These are phyloP conservation scores for Bidens hawaiensis DNA, from an alignment of 140 eudicot genomes.

Conservation along the genomic window DNA sequence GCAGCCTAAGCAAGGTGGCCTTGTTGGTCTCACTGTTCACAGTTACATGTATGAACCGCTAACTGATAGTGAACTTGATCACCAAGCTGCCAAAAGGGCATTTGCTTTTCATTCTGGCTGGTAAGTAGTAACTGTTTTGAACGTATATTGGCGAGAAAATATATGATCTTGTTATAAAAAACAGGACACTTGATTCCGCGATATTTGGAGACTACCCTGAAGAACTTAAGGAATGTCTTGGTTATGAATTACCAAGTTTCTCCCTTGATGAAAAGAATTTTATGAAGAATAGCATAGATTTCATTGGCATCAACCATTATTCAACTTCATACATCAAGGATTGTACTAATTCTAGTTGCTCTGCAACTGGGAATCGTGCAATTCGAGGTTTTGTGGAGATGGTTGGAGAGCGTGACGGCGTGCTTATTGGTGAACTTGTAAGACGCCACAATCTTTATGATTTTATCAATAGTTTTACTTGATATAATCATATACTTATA, in stretches of 20 bases:
- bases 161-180: neutral
- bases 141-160: neutral
- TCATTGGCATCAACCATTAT: conserved; percentile 70
- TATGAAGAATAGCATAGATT: conserved; percentile 49
- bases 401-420: conserved; percentile 41
- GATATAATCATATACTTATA: neutral
- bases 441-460: neutral
- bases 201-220: conserved; percentile 67
- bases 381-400: conserved; percentile 36
- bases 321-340: conserved; percentile 40
- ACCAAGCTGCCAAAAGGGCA: conserved; percentile 49
- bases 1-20: conserved; percentile 48
- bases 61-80: conserved; percentile 35
- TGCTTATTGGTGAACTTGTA: conserved; percentile 61
- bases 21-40: conserved; percentile 34
- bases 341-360: too few species aligned
- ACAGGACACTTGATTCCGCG: conserved; percentile 61
- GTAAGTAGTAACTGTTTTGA: conserved; percentile 32
- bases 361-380: conserved; percentile 34
- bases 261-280: conserved; percentile 37
- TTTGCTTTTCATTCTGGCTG: conserved; percentile 51
- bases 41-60: conserved; percentile 42
- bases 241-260: conserved; percentile 55
- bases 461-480: neutral
- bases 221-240: conserved; percentile 43